A percentile compares a stretch with the other conserved stretches of the same genome.
These are phyloP conservation scores for Umbelopsis ramanniana DNA, from an alignment of 192 early-diverging fungal genomes.

Conservation along the genomic window DNA sequence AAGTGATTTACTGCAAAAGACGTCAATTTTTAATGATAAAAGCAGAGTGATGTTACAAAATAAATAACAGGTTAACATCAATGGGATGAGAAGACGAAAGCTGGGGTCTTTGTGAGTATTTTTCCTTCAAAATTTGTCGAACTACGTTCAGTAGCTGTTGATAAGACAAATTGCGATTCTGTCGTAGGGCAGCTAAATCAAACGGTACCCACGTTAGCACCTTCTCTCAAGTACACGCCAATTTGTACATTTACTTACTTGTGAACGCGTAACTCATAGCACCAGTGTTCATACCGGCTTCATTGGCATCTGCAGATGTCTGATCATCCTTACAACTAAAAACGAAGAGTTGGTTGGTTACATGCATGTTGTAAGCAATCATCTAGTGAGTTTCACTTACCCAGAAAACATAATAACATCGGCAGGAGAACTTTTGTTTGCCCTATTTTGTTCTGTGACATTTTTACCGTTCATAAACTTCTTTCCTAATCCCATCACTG, in stretches of 20 bases:
- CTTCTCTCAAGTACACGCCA: not conserved
- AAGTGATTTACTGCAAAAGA: not conserved
- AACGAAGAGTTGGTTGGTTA: not conserved
- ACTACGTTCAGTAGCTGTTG: conserved; percentile 71
- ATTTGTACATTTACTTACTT: conserved; percentile 37
- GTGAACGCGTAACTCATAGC: conserved; percentile 81
- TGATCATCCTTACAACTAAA: conserved; percentile 77
- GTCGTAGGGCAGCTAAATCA: conserved; percentile 44
- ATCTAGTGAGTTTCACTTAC: conserved; percentile 35
- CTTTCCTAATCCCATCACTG: conserved; percentile 54
- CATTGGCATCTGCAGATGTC: conserved; percentile 80
- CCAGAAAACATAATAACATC: conserved; percentile 85
- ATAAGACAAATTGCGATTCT: conserved; percentile 67
- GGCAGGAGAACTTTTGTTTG: conserved; percentile 54
- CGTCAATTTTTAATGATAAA: not conserved
- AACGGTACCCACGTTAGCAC: not conserved
- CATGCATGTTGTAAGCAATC: not conserved
- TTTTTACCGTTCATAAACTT: conserved; percentile 41
- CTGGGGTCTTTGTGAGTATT: conserved; percentile 83
- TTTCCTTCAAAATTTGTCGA: conserved; percentile 62
- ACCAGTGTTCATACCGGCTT: conserved; percentile 64
- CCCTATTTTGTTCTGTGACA: conserved; percentile 25
- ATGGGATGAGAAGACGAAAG: conserved; percentile 66
- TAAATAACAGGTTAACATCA: conserved; percentile 43
- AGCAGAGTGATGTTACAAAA: conserved; percentile 4